Base-by-base conservation (phyloP, 2,329 filamentous ascomycete genomes). In the Aspergillus pseudoterreus region DNA sequence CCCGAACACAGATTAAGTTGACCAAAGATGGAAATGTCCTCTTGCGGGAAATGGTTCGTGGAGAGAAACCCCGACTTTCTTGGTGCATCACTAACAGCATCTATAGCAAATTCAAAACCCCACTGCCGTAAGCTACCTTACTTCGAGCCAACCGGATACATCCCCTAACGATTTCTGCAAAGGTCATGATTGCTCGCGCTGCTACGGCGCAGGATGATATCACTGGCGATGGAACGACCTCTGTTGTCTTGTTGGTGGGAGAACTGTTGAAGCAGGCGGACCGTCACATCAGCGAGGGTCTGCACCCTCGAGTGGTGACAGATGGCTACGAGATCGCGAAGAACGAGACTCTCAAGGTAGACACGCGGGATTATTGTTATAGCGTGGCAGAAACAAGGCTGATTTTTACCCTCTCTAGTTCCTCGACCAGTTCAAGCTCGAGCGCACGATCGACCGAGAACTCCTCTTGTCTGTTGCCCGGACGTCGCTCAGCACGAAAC, bases 131-230 rank as follows among this genome's bases (percentile, higher is more conserved):
- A 69, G 73, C 54, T 50, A 47, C 43, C 42, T 48, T 60, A 8
- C 35, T 12, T 27, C n/a, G 45, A 35, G 11, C 30, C 44, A 51
- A 27, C 43, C 41, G 39, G 22, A 15, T 22, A 45, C 45, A 35
- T 50, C 43, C 50, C 24, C 39, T 46, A 27, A n/a, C 50, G 59
- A 57, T 60, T 68, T 52, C 27, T 27, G 41, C 47, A 52, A 68
- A 76, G 77, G 78, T 86, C 56, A 86, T 87, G 82, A 87, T 87
- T 66, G 84, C 84, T 56, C 77, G 84, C 68, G 91, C 92, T 65
- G 94, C 94, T 52, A 99, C 94, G 35, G 94, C 94, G 61, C 92
- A 99, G 73, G 94, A 99, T 73, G 94, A 99, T 67, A 99, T 99
- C 64, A 95, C 90, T 63, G 94, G 94, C 67, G 94, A 99, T 73